These are phyloP conservation scores for Penicillium pulvis DNA, from an alignment of 495 filamentous ascomycete species.

Conservation along the genomic window DNA sequence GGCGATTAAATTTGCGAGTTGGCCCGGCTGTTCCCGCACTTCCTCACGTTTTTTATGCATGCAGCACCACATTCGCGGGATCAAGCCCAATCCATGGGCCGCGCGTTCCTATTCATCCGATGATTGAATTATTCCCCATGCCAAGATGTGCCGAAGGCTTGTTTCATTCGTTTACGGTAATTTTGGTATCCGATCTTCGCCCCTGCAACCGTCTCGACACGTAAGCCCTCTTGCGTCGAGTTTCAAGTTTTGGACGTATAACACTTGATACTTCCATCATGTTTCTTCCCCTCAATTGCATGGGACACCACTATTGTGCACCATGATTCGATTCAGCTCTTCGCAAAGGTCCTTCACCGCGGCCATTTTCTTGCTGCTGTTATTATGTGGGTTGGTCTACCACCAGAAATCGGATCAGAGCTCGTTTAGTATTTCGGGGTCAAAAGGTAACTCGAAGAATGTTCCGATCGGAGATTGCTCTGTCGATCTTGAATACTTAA, in stretches of 20 bases:
- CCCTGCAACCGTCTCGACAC: neutral
- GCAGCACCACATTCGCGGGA: neutral
- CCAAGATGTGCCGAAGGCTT: neutral
- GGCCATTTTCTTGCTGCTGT: neutral
- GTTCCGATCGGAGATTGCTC: neutral
- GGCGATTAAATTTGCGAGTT: neutral
- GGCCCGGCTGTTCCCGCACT: neutral
- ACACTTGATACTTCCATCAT: neutral
- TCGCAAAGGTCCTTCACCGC: neutral
- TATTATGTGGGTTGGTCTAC: neutral
- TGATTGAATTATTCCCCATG: neutral
- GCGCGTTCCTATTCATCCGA: neutral
- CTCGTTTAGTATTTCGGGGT: neutral
- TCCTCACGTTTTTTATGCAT: neutral
- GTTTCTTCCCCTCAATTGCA: neutral
- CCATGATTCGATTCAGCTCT: neutral
- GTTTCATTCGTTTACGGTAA: neutral
- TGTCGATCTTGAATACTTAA: constrained; percentile 1
- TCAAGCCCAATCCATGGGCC: neutral
- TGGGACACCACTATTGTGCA: neutral
- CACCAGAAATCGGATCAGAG: neutral
- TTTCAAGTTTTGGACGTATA: neutral
- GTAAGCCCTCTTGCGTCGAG: neutral
- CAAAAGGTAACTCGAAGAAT: neutral
- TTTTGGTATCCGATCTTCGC: neutral